Base-by-base conservation (phyloP, 257 asterid genomes). In the Verbascum thapsus region DNA sequence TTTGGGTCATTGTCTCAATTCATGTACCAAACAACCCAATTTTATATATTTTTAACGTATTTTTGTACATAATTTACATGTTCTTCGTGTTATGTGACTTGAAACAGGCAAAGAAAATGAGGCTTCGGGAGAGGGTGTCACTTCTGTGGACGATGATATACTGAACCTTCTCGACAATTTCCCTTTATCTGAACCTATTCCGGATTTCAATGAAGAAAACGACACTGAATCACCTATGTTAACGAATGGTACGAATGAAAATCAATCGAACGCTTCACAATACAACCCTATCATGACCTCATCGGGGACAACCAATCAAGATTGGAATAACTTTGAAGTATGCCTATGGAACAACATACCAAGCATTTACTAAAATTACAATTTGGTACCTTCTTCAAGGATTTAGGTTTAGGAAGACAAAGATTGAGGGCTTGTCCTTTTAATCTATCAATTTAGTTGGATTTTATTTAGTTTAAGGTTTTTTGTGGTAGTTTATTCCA, bases 281-380 rank as follows among this genome's bases (percentile, higher is more conserved):
- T 72, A 74, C 80, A 74, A 71, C 73, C 75, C 70, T 8, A 54
- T 62, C 53, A n/a, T n/a, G n/a, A n/a, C n/a, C n/a, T n/a, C n/a
- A n/a, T n/a, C n/a, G n/a, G 74, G 51, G 23, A 13, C 73, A 15
- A 57, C 56, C 6, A 67, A 79, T 66, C 77, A 79, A 53, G 81
- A 71, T 8, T 71, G 72, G 79, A 67, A 26, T 26, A 26, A 54
- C 64, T 50, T 71, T 74, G 83, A 80, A 35, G 52, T 73, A 37
- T 62, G 70, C 69, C 78, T 67, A 26, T 78, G 90, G 90, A 73
- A 80, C 22, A 80, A 75, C 62, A 75, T 83, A 87, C 85, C 87
- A 9, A 67, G 63, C 52, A 78, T 83, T 55, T 75, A 71, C 51
- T 75, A 32, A 60, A 43, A 15, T 26, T 26, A 26, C 32, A 26